Conservation (phyloP, 495 filamentous ascomycete genomes). For the Sporormia fimetaria region DNA sequence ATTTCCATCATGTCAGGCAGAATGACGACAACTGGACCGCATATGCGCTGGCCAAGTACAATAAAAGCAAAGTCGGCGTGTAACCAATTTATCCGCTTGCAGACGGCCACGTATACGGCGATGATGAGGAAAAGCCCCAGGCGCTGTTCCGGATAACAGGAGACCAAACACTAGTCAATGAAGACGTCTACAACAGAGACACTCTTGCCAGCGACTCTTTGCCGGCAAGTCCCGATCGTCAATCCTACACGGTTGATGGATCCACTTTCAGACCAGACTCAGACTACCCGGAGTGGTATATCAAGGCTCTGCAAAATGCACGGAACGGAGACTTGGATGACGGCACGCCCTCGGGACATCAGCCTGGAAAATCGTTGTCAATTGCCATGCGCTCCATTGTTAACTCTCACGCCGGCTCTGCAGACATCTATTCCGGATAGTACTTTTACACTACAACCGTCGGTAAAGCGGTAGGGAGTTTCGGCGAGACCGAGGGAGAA, state of each 20-base stretch:
- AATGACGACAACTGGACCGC: constrained; percentile 2
- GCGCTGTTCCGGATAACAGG: background rate
- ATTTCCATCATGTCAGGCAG: constrained; percentile 1
- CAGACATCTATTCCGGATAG: no score
- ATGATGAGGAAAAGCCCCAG: background rate
- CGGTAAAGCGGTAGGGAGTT: no score
- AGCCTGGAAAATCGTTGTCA: constrained; percentile 1
- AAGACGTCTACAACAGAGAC: constrained; percentile 1
- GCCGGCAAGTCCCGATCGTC: background rate
- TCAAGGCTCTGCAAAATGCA: background rate
- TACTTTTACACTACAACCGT: no score
- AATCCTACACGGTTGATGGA: background rate
- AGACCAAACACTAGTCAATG: constrained; percentile 1
- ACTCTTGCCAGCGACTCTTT: background rate
- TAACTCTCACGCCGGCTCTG: no score
- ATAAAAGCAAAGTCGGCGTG: background rate
- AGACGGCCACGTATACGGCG: background rate
- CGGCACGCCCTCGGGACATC: background rate
- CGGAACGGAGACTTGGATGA: constrained; percentile 1
- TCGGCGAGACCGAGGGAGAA: no score
- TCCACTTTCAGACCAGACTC: background rate
- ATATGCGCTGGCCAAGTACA: constrained; percentile 1
- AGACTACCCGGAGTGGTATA: constrained; percentile 3
- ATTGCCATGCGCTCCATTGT: no score
- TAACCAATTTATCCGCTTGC: constrained; percentile 1